Evolutionary conservation across 177 flowering plant genomes (phyloP), one percentile per base, ranked within the genome.

Genomic region (Vitis hybrid): DNA sequence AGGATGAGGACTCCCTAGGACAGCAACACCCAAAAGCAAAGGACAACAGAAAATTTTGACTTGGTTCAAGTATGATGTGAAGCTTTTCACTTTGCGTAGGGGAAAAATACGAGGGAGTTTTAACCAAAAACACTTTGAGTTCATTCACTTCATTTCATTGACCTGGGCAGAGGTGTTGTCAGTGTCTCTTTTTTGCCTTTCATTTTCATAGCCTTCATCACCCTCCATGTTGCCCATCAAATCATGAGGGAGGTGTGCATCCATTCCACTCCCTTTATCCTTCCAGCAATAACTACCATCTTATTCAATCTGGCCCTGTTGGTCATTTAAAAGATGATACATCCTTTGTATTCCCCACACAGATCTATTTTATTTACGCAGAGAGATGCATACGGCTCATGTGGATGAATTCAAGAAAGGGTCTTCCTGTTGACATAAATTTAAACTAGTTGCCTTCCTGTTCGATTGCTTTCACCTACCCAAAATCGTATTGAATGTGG

Each of bases 191-290:
- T 51, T 53, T 60, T 45, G 15, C 56, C 52, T 69, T 69, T 51
- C 68, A 67, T 67, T 65, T 74, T 55, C 69, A 56, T 69, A 53
- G 53, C 74, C 63, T 65, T 66, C 57, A 56, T 69, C 64, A 33
- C 71, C 74, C 31, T 64, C 67, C 66, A 73, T 64, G 66, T 66
- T 78, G 72, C 70, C 69, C 51, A 71, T 72, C 75, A 69, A 69
- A 66, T 73, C 72, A 66, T 12, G 29, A 39, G 56, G 29, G 29
- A 22, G 51, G 29, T 51, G 26, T 31, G 33, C 66, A 5, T 70
- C 68, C 6, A 31, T 61, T 59, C 53, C 71, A 55, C 18, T 68
- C 48, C 55, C 62, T 60, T 16, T 19, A 16, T 63, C 39, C 59
- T 26, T 48, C 50, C 45, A 60, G 6, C 59, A 49, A 26, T 51